Percentiles rank a stretch among this genome's conserved stretches.
These are phyloP conservation scores for Nepenthes alata DNA, from an alignment of 179 eudicot genomes.

Conservation along the genomic window DNA sequence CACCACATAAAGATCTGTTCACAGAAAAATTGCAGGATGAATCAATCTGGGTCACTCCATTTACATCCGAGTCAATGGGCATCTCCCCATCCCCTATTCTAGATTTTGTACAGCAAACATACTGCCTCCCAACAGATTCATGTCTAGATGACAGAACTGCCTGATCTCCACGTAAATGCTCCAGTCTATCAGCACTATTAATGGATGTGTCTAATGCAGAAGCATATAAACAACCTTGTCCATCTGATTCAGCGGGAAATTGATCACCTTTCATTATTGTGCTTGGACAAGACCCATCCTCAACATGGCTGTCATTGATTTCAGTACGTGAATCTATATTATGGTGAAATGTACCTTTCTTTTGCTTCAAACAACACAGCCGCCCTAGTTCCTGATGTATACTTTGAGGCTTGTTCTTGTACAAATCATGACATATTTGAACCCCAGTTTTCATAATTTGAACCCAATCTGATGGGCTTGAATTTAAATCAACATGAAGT, in stretches of 20 bases:
- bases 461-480: slow-evolving; percentile 33
- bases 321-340: slow-evolving; percentile 14
- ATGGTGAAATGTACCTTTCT: slow-evolving; percentile 8
- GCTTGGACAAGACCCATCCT: slow-evolving; percentile 17
- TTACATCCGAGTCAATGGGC: slow-evolving; percentile 7
- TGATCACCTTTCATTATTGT: slow-evolving; percentile 9
- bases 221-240: slow-evolving; percentile 3
- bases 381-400: slow-evolving; percentile 21
- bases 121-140: slow-evolving; percentile 9
- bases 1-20: background rate
- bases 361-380: slow-evolving; percentile 13
- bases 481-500: slow-evolving; percentile 41
- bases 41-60: slow-evolving; percentile 9
- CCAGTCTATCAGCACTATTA: background rate
- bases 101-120: slow-evolving; percentile 14
- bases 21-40: slow-evolving; percentile 2
- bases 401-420: slow-evolving; percentile 17
- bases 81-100: slow-evolving; percentile 13
- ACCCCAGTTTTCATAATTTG: slow-evolving; percentile 25
- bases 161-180: background rate
- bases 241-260: slow-evolving; percentile 8
- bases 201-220: background rate
- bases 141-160: slow-evolving; percentile 7
- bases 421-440: slow-evolving; percentile 13
- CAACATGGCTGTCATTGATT: slow-evolving; percentile 5